phyloP scores from a whole-genome alignment of 2,329 filamentous ascomycete species.

The Stylonectria norvegica region DNA sequence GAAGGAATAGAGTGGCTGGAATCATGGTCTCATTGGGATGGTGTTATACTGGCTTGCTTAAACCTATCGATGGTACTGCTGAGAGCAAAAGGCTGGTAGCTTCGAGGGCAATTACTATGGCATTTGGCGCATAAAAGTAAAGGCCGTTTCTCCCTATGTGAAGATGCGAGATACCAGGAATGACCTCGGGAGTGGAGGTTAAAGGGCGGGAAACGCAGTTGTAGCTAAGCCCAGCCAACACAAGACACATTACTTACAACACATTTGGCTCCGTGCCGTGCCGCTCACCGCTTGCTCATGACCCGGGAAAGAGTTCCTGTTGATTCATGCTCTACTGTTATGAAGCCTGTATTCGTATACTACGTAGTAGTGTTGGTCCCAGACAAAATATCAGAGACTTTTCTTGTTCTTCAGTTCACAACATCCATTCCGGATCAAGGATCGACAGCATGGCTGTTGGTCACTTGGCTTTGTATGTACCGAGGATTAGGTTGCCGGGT shows the following conservation, averaged over 20 bases:
- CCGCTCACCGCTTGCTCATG: too few species aligned
- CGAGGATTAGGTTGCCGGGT: neutral
- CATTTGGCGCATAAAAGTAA: constrained; percentile 46
- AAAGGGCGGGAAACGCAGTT: neutral
- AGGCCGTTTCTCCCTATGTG: constrained; percentile 25
- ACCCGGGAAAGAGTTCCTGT: too few species aligned
- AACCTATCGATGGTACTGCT: constrained; percentile 54
- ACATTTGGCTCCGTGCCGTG: neutral
- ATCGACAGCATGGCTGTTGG: too few species aligned
- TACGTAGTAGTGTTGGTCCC: too few species aligned
- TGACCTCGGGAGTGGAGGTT: neutral
- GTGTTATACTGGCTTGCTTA: constrained; percentile 62
- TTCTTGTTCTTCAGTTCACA: too few species aligned
- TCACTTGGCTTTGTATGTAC: too few species aligned
- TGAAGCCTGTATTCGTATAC: too few species aligned
- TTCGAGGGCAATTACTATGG: constrained; percentile 47
- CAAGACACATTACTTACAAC: neutral
- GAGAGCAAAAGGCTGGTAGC: constrained; percentile 47
- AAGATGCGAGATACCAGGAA: constrained; percentile 13
- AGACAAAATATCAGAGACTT: too few species aligned
- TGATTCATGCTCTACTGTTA: neutral
- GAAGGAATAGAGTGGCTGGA: constrained; percentile 74
- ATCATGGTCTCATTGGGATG: constrained; percentile 59
- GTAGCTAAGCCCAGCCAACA: neutral
- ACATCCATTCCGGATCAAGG: neutral